A percentile compares a stretch with the other conserved stretches of the same genome.
Evolutionary conservation across 2,329 filamentous ascomycete genomes (phyloP).

Genomic region (Claviceps maximensis): DNA sequence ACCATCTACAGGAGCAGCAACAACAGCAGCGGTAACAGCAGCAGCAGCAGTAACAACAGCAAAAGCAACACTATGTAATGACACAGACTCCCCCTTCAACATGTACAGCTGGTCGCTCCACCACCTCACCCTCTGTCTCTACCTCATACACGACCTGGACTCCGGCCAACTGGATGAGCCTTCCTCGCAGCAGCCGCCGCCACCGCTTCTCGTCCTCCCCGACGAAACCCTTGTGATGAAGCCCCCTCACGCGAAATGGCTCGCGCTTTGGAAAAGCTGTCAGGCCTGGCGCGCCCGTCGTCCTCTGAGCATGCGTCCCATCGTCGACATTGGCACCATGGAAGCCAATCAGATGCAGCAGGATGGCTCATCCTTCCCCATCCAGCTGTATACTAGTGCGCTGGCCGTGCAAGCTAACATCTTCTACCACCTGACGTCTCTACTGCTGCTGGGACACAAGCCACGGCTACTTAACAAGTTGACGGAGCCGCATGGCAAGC

Average conservation of each 20-base stretch:
- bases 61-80: neutral
- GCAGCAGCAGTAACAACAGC: too few relatives aligned
- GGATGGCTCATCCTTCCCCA: slow-evolving; percentile 10
- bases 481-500: neutral
- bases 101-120: slow-evolving; percentile 5
- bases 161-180: neutral
- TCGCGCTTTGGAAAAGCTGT: slow-evolving; percentile 8
- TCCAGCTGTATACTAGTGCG: slow-evolving; percentile 11
- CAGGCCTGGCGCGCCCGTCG: slow-evolving; percentile 10
- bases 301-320: slow-evolving; percentile 8
- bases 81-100: neutral
- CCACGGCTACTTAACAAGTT: slow-evolving; percentile 10
- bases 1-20: too few relatives aligned
- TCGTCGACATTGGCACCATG: slow-evolving; percentile 10
- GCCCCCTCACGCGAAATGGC: slow-evolving; percentile 4
- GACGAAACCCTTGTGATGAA: neutral
- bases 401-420: slow-evolving; percentile 11
- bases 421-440: slow-evolving; percentile 11
- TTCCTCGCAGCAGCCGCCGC: neutral
- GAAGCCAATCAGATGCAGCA: slow-evolving; percentile 10
- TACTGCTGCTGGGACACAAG: slow-evolving; percentile 11
- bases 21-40: too few relatives aligned
- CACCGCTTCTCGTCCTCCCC: neutral
- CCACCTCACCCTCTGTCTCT: slow-evolving; percentile 6
- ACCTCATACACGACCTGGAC: slow-evolving; percentile 1